phyloP scores from a whole-genome alignment of 129 eudicot species.

The Dittrichia graveolens region DNA sequence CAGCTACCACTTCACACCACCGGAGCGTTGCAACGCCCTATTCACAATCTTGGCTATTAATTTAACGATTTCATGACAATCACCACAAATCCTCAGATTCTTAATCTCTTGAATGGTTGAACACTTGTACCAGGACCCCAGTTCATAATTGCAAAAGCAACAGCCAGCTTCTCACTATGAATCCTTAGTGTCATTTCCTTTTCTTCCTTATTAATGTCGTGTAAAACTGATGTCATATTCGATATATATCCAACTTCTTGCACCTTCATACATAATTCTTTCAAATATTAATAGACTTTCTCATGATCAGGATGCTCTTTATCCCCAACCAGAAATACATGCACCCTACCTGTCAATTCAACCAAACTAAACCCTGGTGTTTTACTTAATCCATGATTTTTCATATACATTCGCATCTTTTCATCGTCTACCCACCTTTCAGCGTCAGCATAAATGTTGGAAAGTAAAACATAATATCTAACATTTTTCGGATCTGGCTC shows the following conservation, averaged over 20 bases:
- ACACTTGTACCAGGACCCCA: slow-evolving; percentile 61
- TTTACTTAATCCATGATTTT: slow-evolving; percentile 44
- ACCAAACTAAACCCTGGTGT: slow-evolving; percentile 69
- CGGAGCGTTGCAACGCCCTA: background rate
- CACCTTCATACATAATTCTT: slow-evolving; percentile 46
- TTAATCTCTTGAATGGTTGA: slow-evolving; percentile 53
- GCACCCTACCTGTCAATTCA: slow-evolving; percentile 54
- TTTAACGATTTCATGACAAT: slow-evolving; percentile 58
- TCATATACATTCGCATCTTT: slow-evolving; percentile 51
- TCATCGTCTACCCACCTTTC: slow-evolving; percentile 72
- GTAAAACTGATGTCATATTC: slow-evolving; percentile 59
- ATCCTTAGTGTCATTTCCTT: slow-evolving; percentile 59
- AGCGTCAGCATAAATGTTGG: slow-evolving; percentile 65
- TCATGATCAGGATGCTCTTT: slow-evolving; percentile 58
- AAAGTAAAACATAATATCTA: slow-evolving; percentile 66
- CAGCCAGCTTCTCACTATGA: slow-evolving; percentile 72
- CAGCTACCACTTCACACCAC: too few species aligned
- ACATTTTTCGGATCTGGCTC: slow-evolving; percentile 54
- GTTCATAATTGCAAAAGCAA: slow-evolving; percentile 62
- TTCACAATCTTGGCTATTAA: slow-evolving; percentile 52
- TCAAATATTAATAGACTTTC: slow-evolving; percentile 49
- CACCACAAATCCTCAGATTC: slow-evolving; percentile 67
- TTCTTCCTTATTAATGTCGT: slow-evolving; percentile 63
- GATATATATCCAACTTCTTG: slow-evolving; percentile 57
- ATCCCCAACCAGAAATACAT: slow-evolving; percentile 65